A percentile compares a stretch with the other conserved stretches of the same genome.
These are phyloP conservation scores for Starmerella floris DNA, from an alignment of 805 yeast species.

Conservation along the genomic window DNA sequence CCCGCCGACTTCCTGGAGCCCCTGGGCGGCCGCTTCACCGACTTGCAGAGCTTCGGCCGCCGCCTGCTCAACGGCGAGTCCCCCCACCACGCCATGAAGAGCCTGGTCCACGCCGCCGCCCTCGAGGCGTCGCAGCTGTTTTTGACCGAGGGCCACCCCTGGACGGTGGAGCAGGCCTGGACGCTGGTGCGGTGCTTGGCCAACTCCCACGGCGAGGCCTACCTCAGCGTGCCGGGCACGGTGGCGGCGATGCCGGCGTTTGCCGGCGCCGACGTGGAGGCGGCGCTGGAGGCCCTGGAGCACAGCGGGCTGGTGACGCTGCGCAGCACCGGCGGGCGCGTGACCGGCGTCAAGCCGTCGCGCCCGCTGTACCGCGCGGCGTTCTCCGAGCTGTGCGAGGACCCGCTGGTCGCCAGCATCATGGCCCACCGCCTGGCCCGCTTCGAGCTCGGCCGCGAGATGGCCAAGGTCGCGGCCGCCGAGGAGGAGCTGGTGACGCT, in stretches of 20 bases:
- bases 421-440: conserved; percentile 52
- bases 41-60: conserved; percentile 77
- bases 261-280: conserved; percentile 31
- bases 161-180: conserved; percentile 83
- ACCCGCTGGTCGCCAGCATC: conserved; percentile 41
- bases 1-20: conserved; percentile 39
- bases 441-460: conserved; percentile 45
- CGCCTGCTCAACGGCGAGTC: conserved; percentile 79
- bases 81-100: conserved; percentile 59
- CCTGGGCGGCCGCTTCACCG: conserved; percentile 90
- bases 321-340: conserved; percentile 63
- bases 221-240: conserved; percentile 18
- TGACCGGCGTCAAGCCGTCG: conserved; percentile 56
- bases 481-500: conserved; percentile 62
- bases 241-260: conserved; percentile 26
- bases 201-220: conserved; percentile 8
- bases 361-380: conserved; percentile 78
- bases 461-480: conserved; percentile 43
- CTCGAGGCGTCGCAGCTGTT: conserved; percentile 80
- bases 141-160: conserved; percentile 33
- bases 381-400: conserved; percentile 49
- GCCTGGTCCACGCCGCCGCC: conserved; percentile 72
- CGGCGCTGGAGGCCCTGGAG: conserved; percentile 55
- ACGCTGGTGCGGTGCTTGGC: conserved; percentile 54
- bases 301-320: conserved; percentile 62